Evolutionary conservation across 192 early-diverging fungal species (phyloP).

Genomic region (Funneliformis mosseae): DNA sequence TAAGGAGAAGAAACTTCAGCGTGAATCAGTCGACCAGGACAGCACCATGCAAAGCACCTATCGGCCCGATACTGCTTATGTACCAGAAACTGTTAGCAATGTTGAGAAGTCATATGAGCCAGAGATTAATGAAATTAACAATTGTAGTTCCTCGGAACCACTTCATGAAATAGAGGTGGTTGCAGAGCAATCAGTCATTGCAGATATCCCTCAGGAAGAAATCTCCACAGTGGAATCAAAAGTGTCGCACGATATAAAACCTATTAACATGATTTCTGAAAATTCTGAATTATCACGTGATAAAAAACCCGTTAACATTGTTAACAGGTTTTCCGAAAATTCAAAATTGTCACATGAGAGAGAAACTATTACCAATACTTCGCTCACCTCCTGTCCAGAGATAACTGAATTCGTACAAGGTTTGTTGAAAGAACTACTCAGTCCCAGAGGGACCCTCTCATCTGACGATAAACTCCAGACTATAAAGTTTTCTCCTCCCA

Average conservation of each 20-base stretch:
- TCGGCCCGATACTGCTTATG: background rate
- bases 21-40: background rate
- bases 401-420: conserved; percentile 28
- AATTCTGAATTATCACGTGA: conserved; percentile 4
- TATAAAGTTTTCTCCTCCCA: too few species aligned
- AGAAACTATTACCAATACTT: too few species aligned
- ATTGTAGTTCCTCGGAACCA: background rate
- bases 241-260: background rate
- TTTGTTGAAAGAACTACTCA: background rate
- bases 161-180: background rate
- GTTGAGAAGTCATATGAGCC: background rate
- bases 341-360: too few species aligned
- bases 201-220: background rate
- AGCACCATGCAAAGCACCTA: too few species aligned
- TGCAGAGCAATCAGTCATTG: background rate
- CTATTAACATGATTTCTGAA: background rate
- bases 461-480: background rate
- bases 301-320: conserved; percentile 9
- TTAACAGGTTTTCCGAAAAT: background rate
- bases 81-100: background rate
- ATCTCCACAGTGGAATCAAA: background rate
- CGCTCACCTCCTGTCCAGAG: too few species aligned
- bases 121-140: too few species aligned
- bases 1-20: conserved; percentile 3
- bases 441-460: too few species aligned